Conservation (phyloP, 208 protist species). For the Trichomonas vaginalis region DNA sequence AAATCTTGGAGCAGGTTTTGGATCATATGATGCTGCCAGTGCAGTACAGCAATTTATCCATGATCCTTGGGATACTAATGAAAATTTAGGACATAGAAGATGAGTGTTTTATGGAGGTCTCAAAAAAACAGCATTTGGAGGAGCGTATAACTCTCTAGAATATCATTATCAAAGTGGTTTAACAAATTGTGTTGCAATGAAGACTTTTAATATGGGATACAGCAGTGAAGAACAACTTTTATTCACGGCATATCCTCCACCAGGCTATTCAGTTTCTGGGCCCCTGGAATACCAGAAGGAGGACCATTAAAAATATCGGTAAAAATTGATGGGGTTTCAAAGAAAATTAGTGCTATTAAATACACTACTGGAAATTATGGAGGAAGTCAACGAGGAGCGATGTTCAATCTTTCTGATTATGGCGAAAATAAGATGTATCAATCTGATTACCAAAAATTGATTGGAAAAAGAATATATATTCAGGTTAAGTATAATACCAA, state of each 20-base stretch:
- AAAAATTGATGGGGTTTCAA: background rate
- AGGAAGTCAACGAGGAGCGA: too few species aligned
- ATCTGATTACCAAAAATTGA: too few species aligned
- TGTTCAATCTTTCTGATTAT: too few species aligned
- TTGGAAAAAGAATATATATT: too few species aligned
- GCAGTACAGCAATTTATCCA: background rate
- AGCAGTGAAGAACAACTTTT: background rate
- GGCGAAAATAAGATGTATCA: too few species aligned
- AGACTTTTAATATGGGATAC: background rate
- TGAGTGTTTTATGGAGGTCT: background rate
- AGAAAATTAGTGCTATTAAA: too few species aligned
- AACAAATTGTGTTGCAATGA: background rate
- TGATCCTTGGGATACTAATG: background rate
- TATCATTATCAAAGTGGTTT: too few species aligned
- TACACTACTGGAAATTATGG: too few species aligned
- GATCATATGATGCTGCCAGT: background rate
- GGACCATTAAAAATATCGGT: background rate
- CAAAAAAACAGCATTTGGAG: background rate
- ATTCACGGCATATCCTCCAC: background rate
- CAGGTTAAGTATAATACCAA: too few species aligned
- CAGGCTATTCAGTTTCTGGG: background rate
- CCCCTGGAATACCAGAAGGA: too few species aligned
- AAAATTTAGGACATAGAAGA: background rate
- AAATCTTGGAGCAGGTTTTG: background rate
- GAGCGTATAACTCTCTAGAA: background rate